phyloP scores from a whole-genome alignment of 1,284 basidiomycete genomes.

The Naganishia sp. region DNA sequence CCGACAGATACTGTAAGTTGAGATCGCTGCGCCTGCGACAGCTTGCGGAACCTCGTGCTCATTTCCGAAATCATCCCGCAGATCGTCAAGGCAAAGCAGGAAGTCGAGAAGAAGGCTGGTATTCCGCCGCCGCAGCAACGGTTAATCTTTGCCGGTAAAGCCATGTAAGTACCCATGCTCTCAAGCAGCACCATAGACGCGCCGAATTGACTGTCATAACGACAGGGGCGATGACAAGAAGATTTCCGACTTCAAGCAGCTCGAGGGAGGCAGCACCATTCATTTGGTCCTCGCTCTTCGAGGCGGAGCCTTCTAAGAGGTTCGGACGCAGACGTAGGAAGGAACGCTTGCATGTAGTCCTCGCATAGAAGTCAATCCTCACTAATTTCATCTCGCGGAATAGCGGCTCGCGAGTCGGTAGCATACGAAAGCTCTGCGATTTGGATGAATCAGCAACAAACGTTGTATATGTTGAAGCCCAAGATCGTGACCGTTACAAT shows the following conservation, averaged over 20 bases:
- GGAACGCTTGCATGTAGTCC: neutral
- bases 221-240: slow-evolving; percentile 78
- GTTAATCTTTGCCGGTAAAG: slow-evolving; percentile 90
- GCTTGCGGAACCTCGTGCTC: no score
- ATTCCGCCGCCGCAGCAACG: slow-evolving; percentile 97
- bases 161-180: slow-evolving; percentile 70
- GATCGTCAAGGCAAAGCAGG: slow-evolving; percentile 96
- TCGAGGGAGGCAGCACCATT: slow-evolving; percentile 77
- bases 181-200: neutral
- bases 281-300: slow-evolving; percentile 91
- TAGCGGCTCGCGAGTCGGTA: no score
- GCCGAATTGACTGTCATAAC: neutral
- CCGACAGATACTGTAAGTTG: slow-evolving; percentile 75
- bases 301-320: slow-evolving; percentile 61
- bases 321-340: neutral
- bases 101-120: slow-evolving; percentile 98
- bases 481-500: no score
- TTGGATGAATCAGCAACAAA: no score
- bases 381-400: neutral
- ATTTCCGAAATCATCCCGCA: slow-evolving; percentile 46
- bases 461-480: no score
- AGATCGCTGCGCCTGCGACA: neutral
- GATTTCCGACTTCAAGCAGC: slow-evolving; percentile 72
- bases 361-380: neutral
- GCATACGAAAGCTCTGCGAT: no score